A percentile compares a stretch with the other conserved stretches of the same genome.
phyloP scores from a whole-genome alignment of 1,284 basidiomycete genomes.

The Sporisorium sorghi region DNA sequence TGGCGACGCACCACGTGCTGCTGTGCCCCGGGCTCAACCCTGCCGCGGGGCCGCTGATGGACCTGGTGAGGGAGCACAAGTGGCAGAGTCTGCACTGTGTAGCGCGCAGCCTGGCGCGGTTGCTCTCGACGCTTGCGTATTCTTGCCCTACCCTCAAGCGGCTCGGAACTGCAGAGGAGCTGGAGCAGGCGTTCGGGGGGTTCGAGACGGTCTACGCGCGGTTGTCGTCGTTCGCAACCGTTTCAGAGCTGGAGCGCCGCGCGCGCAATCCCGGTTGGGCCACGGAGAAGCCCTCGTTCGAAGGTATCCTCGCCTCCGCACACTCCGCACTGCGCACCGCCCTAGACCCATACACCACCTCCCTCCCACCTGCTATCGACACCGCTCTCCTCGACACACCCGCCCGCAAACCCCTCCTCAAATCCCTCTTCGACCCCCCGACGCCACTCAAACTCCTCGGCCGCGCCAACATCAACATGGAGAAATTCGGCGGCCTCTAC shows the following conservation, averaged over 20 bases:
- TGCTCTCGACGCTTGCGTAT: conserved; percentile 21
- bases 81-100: conserved; percentile 49
- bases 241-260: conserved; percentile 60
- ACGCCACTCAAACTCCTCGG: conserved; percentile 81
- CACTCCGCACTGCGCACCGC: conserved; percentile 39
- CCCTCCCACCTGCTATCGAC: conserved; percentile 69
- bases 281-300: conserved; percentile 47
- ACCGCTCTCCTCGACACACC: neutral
- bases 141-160: neutral
- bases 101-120: conserved; percentile 23
- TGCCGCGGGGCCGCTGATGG: conserved; percentile 71
- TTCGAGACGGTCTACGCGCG: conserved; percentile 46
- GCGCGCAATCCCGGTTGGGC: conserved; percentile 62
- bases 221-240: conserved; percentile 57
- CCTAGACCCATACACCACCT: conserved; percentile 70
- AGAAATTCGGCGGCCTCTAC: conserved; percentile 87
- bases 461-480: conserved; percentile 85
- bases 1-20: conserved; percentile 76
- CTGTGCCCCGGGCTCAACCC: conserved; percentile 82
- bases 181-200: conserved; percentile 15
- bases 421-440: conserved; percentile 79
- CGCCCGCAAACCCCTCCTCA: conserved; percentile 73
- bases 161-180: conserved; percentile 2
- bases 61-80: conserved; percentile 53
- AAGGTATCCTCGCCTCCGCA: conserved; percentile 30